These are phyloP conservation scores for Backusella sp. DNA, from an alignment of 192 early-diverging fungal species.

Conservation along the genomic window DNA sequence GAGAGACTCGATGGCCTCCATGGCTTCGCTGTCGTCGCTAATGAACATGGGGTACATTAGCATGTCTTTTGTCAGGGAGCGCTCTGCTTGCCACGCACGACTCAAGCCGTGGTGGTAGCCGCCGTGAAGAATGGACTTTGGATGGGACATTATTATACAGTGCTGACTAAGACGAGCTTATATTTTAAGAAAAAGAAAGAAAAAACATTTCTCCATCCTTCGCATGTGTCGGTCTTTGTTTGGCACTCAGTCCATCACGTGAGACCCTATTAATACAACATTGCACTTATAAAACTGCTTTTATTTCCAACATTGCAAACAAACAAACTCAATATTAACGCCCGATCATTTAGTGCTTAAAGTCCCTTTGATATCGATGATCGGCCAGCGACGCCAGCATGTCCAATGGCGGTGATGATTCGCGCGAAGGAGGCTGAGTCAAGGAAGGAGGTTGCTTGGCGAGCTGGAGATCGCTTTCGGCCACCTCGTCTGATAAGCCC, in stretches of 20 bases:
- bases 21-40: constrained; percentile 73
- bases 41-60: constrained; percentile 97
- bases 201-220: not conserved
- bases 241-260: not conserved
- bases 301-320: no score
- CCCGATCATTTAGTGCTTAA: not conserved
- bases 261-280: not conserved
- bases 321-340: no score
- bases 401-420: constrained; percentile 22
- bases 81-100: constrained; percentile 80
- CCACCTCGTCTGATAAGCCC: constrained; percentile 28
- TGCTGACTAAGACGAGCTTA: not conserved
- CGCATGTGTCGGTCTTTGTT: not conserved
- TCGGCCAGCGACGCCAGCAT: constrained; percentile 27
- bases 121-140: constrained; percentile 74
- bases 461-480: constrained; percentile 17
- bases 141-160: not conserved
- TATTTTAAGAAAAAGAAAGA: not conserved
- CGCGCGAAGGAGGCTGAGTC: not conserved
- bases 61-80: constrained; percentile 62
- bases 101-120: constrained; percentile 82
- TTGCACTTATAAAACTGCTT: no score
- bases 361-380: constrained; percentile 15
- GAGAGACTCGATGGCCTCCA: constrained; percentile 76
- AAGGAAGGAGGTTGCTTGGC: constrained; percentile 15